Percentiles rank a stretch among this genome's conserved stretches.
Evolutionary conservation across 192 early-diverging fungal species (phyloP).

Genomic region (Nowakowskiella sp.): DNA sequence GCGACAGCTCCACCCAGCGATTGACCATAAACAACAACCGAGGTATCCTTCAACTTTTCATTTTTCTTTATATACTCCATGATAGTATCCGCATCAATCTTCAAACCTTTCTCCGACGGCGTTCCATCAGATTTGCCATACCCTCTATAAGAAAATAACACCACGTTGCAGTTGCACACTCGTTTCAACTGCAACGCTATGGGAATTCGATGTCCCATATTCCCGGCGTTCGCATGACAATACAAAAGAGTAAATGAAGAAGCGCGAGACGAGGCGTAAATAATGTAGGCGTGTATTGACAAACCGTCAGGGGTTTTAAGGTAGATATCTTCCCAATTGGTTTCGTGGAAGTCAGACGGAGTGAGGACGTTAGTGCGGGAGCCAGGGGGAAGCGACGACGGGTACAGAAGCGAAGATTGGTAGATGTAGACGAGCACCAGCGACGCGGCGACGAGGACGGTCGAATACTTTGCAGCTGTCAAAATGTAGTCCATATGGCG

Average conservation of each 20-base stretch:
- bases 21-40: constrained; percentile 87
- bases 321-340: constrained; percentile 54
- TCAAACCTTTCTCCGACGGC: constrained; percentile 78
- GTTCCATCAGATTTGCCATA: constrained; percentile 83
- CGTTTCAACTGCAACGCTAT: constrained; percentile 71
- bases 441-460: too few relatives aligned
- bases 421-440: too few relatives aligned
- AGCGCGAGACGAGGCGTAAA: constrained; percentile 29
- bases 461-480: too few relatives aligned
- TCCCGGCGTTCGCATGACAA: constrained; percentile 96
- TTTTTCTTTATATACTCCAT: constrained; percentile 77
- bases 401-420: too few relatives aligned
- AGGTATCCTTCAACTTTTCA: constrained; percentile 61
- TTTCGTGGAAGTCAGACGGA: constrained; percentile 32
- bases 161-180: constrained; percentile 69
- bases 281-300: constrained; percentile 70
- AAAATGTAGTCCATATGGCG: too few relatives aligned
- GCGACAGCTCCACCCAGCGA: constrained; percentile 96
- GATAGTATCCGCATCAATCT: constrained; percentile 79
- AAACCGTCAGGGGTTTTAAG: constrained; percentile 76
- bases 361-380: constrained; percentile 32
- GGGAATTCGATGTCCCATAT: constrained; percentile 93
- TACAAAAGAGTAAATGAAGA: constrained; percentile 65
- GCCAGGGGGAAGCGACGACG: constrained; percentile 41
- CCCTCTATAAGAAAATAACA: constrained; percentile 98